Conservation (phyloP, 2,329 filamentous ascomycete species). For the Ceratocystis ficicola region DNA sequence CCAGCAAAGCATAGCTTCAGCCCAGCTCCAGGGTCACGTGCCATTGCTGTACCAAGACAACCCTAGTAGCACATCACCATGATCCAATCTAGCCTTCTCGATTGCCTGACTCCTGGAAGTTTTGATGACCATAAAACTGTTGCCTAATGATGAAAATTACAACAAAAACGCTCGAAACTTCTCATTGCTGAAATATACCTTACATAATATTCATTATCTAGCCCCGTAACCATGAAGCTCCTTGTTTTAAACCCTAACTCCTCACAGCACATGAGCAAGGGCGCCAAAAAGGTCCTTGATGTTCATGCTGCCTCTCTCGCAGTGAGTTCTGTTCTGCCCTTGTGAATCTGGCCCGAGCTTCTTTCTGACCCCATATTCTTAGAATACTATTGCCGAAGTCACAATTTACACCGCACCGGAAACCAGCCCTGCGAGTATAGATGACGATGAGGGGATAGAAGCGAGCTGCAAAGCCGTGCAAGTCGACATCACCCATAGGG, state of each 20-base stretch:
- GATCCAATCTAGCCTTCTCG: too few relatives aligned
- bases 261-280: constrained; percentile 57
- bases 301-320: neutral
- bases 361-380: neutral
- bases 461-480: constrained; percentile 52
- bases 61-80: too few relatives aligned
- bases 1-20: neutral
- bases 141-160: too few relatives aligned
- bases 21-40: neutral
- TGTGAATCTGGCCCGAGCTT: neutral
- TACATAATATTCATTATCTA: neutral
- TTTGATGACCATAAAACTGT: neutral
- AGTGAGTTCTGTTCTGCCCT: neutral
- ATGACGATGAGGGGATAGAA: constrained; percentile 57
- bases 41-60: too few relatives aligned
- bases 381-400: neutral
- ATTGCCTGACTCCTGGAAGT: constrained; percentile 5
- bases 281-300: constrained; percentile 37
- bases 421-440: constrained; percentile 55
- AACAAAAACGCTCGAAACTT: neutral
- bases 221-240: constrained; percentile 33
- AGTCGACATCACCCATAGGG: constrained; percentile 32
- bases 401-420: neutral
- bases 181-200: neutral
- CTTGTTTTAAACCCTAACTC: constrained; percentile 74